Percentiles rank a stretch among this genome's conserved stretches.
These are phyloP conservation scores for Meyerozyma athensensis DNA, from an alignment of 1,139 yeast genomes.

Conservation along the genomic window DNA sequence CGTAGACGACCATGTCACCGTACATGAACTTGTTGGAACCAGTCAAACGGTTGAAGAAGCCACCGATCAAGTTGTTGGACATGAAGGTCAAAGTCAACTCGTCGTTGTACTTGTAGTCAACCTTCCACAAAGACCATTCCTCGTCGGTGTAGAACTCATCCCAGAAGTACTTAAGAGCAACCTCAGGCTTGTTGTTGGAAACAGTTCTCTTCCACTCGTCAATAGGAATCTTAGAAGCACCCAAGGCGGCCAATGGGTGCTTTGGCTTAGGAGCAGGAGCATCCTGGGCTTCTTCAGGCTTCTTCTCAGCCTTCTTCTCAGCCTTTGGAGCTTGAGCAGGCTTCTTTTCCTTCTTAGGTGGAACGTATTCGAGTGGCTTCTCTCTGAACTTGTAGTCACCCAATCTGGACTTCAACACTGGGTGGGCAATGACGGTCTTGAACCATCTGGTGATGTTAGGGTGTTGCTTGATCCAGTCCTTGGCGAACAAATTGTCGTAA, in stretches of 20 bases:
- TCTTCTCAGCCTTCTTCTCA: slow-evolving; percentile 30
- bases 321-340: slow-evolving; percentile 19
- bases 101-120: slow-evolving; percentile 95
- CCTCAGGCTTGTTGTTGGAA: slow-evolving; percentile 86
- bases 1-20: slow-evolving; percentile 91
- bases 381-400: slow-evolving; percentile 54
- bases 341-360: slow-evolving; percentile 81
- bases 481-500: slow-evolving; percentile 65
- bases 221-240: slow-evolving; percentile 64
- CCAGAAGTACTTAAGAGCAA: slow-evolving; percentile 98
- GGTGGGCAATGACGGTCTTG: slow-evolving; percentile 60
- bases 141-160: slow-evolving; percentile 78
- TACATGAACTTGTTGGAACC: slow-evolving; percentile 93
- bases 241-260: slow-evolving; percentile 88
- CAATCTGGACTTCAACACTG: slow-evolving; percentile 41
- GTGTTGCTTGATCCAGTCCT: slow-evolving; percentile 69
- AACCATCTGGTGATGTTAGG: slow-evolving; percentile 86
- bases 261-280: slow-evolving; percentile 63
- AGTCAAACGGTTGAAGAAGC: slow-evolving; percentile 93
- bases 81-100: slow-evolving; percentile 95
- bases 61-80: slow-evolving; percentile 98
- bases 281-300: slow-evolving; percentile 34
- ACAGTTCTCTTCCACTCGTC: slow-evolving; percentile 97
- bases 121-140: slow-evolving; percentile 95
- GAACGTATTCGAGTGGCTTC: slow-evolving; percentile 62